These are phyloP conservation scores for Penicillium sp. DNA, from an alignment of 2,329 filamentous ascomycete species.

Conservation along the genomic window DNA sequence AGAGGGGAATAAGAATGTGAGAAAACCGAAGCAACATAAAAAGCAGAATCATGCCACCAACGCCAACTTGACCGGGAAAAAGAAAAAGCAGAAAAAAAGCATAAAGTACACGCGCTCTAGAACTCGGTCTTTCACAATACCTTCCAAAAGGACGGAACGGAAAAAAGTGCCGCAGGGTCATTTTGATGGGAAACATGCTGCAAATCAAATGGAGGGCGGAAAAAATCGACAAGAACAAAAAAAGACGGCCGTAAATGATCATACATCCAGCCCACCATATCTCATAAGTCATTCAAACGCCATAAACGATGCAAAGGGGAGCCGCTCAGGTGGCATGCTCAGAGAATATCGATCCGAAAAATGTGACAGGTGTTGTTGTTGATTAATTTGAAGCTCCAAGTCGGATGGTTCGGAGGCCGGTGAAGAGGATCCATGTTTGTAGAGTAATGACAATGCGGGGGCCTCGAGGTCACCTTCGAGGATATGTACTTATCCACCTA, in stretches of 20 bases:
- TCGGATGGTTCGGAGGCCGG: not conserved
- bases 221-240: slow-evolving; percentile 11
- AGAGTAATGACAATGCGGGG: not conserved
- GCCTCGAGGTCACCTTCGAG: not conserved
- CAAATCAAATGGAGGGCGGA: slow-evolving; percentile 17
- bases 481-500: slow-evolving; percentile 28
- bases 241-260: slow-evolving; percentile 29
- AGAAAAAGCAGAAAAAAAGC: slow-evolving; percentile 5
- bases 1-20: slow-evolving; percentile 23
- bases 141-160: slow-evolving; percentile 9
- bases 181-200: slow-evolving; percentile 15
- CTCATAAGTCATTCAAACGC: slow-evolving; percentile 35
- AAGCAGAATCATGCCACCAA: slow-evolving; percentile 15
- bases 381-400: not conserved
- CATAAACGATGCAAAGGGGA: slow-evolving; percentile 30
- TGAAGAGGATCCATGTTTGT: not conserved
- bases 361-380: not conserved
- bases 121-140: slow-evolving; percentile 20
- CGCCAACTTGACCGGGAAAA: slow-evolving; percentile 13
- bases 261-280: slow-evolving; percentile 34
- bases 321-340: slow-evolving; percentile 7
- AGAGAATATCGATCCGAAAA: slow-evolving; percentile 1
- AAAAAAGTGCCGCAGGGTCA: slow-evolving; percentile 4
- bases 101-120: slow-evolving; percentile 24
- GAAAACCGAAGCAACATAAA: not conserved